A percentile compares a stretch with the other conserved stretches of the same genome.
These are phyloP conservation scores for Nissolia schottii DNA, from an alignment of 306 rosid genomes.

Conservation along the genomic window DNA sequence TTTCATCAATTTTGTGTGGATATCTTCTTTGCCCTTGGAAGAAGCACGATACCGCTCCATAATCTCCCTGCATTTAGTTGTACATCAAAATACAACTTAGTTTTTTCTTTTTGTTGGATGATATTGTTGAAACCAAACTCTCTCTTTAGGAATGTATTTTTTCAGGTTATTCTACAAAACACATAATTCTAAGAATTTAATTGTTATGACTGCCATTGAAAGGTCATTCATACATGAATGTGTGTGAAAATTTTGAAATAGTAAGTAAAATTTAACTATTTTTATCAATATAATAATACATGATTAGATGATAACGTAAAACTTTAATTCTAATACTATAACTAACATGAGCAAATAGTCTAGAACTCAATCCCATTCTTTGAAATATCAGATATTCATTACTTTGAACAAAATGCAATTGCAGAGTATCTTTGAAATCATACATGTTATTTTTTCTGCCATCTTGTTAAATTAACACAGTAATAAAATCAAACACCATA, in stretches of 20 bases:
- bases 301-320: no score
- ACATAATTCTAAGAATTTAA: no score
- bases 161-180: not conserved
- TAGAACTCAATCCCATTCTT: not conserved
- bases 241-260: no score
- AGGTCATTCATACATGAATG: no score
- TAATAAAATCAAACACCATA: not conserved
- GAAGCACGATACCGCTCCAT: constrained; percentile 61
- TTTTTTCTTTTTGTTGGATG: no score
- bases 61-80: constrained; percentile 64
- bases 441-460: not conserved
- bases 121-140: not conserved
- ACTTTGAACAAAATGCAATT: not conserved
- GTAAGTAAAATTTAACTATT: no score
- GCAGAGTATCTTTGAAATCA: not conserved
- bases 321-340: not conserved
- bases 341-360: not conserved
- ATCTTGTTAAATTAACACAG: not conserved
- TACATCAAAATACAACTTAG: not conserved
- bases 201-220: no score
- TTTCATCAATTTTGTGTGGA: constrained; percentile 76
- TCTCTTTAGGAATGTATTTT: not conserved
- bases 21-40: constrained; percentile 54
- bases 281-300: no score
- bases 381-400: not conserved